phyloP scores from a whole-genome alignment of 2,329 filamentous ascomycete species.

The Paecilomyces sp. region DNA sequence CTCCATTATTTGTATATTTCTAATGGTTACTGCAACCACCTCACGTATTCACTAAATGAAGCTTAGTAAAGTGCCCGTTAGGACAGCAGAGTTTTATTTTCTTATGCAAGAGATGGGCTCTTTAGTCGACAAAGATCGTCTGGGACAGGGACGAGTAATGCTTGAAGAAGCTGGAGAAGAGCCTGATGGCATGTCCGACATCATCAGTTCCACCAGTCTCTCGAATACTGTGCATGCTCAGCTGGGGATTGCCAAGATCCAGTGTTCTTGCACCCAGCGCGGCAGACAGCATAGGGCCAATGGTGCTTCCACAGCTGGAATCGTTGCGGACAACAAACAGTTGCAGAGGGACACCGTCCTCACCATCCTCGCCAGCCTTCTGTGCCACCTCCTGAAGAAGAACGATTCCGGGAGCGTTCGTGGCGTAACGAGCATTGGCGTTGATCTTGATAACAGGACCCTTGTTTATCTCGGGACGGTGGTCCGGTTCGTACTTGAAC shows the following conservation, averaged over 20 bases:
- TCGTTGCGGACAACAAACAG: slow-evolving; percentile 96
- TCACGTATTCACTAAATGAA: too few relatives aligned
- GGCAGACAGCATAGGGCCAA: slow-evolving; percentile 91
- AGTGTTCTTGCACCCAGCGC: slow-evolving; percentile 80
- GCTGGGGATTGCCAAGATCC: slow-evolving; percentile 87
- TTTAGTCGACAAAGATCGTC: slow-evolving; percentile 74
- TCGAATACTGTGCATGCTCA: slow-evolving; percentile 95
- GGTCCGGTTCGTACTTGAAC: slow-evolving; percentile 82
- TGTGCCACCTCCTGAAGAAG: slow-evolving; percentile 80
- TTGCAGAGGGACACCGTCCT: slow-evolving; percentile 75
- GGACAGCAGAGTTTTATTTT: neutral
- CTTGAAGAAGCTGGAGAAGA: slow-evolving; percentile 84
- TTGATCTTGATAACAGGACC: slow-evolving; percentile 97
- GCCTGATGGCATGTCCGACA: slow-evolving; percentile 73
- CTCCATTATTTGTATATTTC: too few relatives aligned
- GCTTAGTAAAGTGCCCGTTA: neutral
- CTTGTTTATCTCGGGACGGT: slow-evolving; percentile 92
- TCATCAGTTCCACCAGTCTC: slow-evolving; percentile 87
- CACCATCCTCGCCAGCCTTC: slow-evolving; percentile 47
- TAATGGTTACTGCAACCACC: too few relatives aligned
- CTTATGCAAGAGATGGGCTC: slow-evolving; percentile 5
- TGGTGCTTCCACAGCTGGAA: slow-evolving; percentile 88
- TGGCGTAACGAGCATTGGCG: slow-evolving; percentile 93
- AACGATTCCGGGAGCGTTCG: slow-evolving; percentile 91
- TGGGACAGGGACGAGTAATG: slow-evolving; percentile 75